Evolutionary conservation across 331 rosid genomes (phyloP), one percentile per base, ranked within the genome.

Genomic region (Spiraea crenata): DNA sequence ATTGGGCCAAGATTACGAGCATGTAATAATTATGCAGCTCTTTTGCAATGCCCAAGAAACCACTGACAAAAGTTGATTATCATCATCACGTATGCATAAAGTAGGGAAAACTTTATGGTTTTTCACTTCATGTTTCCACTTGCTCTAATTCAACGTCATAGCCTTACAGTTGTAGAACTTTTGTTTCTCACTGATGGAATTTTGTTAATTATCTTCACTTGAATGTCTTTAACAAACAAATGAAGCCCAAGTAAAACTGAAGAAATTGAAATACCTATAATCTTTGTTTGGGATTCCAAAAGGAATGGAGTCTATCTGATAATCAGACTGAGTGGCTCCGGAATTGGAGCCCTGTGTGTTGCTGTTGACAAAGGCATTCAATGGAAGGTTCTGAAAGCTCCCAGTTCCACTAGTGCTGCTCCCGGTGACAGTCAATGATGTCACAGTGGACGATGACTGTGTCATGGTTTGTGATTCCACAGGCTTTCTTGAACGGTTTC

Each of bases 401-500:
- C 76, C 77, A 63, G 82, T 64, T 40, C 77, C 81, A 35, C 76
- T 73, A 25, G 31, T 25, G 49, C 79, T 76, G 79, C 77, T 73
- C 63, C 70, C 82, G 15, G 82, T 66, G 71, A 70, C 87, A 65
- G 73, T 76, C 67, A 77, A 70, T 57, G 93, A 77, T 71, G 85
- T 73, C 81, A 80, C 86, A 67, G 82, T 59, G 19, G 91, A 76
- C 11, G 78, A 73, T 71, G 90, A 76, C 70, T 80, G 86, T 62
- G 87, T 72, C 70, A 76, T 80, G 6, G 85, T 78, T 85, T 83
- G 92, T 73, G 96, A 86, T 90, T 90, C 96, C 96, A 90, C 96
- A 85, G 91, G 96, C 96, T 90, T 90, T 90, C 96, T 90, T 90
- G 93, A 90, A 90, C 96, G 96, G 84, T 85, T 85, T 78, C 93